These are phyloP conservation scores for Ganoderma resinaceum DNA, from an alignment of 1,284 basidiomycete species.

Conservation along the genomic window DNA sequence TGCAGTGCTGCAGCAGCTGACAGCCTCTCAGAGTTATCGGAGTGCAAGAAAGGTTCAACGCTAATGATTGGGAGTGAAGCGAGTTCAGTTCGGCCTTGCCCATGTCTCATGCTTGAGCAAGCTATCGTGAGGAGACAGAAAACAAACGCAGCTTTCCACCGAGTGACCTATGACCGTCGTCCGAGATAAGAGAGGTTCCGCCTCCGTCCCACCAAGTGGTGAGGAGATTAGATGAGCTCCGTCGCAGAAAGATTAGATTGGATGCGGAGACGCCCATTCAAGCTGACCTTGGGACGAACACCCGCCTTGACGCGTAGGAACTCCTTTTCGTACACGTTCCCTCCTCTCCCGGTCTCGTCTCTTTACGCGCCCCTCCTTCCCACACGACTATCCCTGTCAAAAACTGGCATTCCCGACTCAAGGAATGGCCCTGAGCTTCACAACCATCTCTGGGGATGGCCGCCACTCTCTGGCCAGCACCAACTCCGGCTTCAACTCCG, in stretches of 20 bases:
- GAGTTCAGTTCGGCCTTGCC: slow-evolving; percentile 7
- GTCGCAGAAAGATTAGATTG: slow-evolving; percentile 24
- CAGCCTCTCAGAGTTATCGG: slow-evolving; percentile 46
- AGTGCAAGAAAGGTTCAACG: slow-evolving; percentile 60
- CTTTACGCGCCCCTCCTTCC: slow-evolving; percentile 5
- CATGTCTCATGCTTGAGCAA: slow-evolving; percentile 12
- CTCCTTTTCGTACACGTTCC: slow-evolving; percentile 27
- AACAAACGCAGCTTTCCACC: neutral
- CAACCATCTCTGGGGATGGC: slow-evolving; percentile 26
- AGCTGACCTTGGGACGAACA: slow-evolving; percentile 12
- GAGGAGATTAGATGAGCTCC: slow-evolving; percentile 11
- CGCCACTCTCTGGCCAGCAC: slow-evolving; percentile 30
- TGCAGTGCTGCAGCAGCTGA: slow-evolving; percentile 70
- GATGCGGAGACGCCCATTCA: slow-evolving; percentile 23
- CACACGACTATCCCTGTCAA: neutral
- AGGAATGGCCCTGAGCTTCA: slow-evolving; percentile 29
- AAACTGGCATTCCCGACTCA: neutral
- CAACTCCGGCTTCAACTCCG: slow-evolving; percentile 33
- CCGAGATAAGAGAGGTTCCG: neutral
- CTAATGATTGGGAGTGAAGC: slow-evolving; percentile 43
- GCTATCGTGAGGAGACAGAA: neutral
- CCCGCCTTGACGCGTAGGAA: slow-evolving; percentile 28
- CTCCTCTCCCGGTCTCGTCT: neutral
- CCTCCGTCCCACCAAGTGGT: neutral
- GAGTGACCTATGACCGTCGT: neutral